phyloP scores from a whole-genome alignment of 768 basidiomycete genomes.

The Psilocybe tampanensis region DNA sequence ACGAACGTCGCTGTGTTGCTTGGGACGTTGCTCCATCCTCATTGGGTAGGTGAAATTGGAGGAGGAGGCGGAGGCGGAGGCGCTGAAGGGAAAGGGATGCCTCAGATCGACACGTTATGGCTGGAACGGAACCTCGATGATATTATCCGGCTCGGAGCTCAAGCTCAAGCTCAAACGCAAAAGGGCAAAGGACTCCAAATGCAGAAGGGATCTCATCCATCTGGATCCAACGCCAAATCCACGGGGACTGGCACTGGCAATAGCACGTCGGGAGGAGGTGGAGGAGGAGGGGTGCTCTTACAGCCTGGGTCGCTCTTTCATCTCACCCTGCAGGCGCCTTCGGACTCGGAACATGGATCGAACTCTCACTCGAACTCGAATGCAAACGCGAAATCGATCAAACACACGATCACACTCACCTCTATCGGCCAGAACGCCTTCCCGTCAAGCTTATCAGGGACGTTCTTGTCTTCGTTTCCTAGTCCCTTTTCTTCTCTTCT shows the following conservation, averaged over 20 bases:
- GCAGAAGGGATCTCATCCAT: too few relatives aligned
- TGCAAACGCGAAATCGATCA: too few relatives aligned
- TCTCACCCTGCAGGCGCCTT: slow-evolving; percentile 25
- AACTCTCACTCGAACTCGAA: too few relatives aligned
- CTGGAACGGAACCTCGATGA: slow-evolving; percentile 32
- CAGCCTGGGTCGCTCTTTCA: slow-evolving; percentile 41
- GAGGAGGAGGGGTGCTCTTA: slow-evolving; percentile 18
- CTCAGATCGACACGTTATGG: slow-evolving; percentile 37
- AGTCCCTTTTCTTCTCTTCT: background rate
- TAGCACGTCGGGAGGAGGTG: background rate
- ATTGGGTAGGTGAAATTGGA: slow-evolving; percentile 27
- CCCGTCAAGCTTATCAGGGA: slow-evolving; percentile 35
- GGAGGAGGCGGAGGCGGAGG: too few relatives aligned
- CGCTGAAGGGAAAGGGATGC: too few relatives aligned
- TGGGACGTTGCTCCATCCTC: slow-evolving; percentile 32
- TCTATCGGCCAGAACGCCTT: slow-evolving; percentile 38
- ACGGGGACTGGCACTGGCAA: too few relatives aligned
- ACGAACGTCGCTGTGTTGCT: slow-evolving; percentile 35
- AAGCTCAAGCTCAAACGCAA: too few relatives aligned
- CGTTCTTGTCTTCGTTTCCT: slow-evolving; percentile 32
- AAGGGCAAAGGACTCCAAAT: too few relatives aligned
- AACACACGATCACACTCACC: slow-evolving; percentile 33
- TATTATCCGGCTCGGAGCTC: slow-evolving; percentile 21
- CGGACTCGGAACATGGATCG: background rate
- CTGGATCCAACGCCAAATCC: too few relatives aligned